These are phyloP conservation scores for Plectranthus barbatus DNA, from an alignment of 257 asterid species.

Conservation along the genomic window DNA sequence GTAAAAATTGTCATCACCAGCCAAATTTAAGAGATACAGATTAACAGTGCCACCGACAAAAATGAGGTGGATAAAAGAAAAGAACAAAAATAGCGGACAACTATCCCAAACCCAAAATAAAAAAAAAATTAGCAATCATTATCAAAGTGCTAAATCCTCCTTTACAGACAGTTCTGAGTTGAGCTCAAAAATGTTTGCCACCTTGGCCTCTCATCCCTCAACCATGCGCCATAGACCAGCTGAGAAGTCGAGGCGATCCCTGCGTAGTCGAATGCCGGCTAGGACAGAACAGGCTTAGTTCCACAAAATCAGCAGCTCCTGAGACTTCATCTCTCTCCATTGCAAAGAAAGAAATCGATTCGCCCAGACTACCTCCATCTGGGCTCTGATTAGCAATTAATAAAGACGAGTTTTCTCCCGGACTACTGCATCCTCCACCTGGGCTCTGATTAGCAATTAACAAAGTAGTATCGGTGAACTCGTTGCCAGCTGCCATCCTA, in stretches of 20 bases:
- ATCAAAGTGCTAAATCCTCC: slow-evolving; percentile 39
- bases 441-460: slow-evolving; percentile 62
- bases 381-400: too few species aligned
- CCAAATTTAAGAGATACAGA: slow-evolving; percentile 29
- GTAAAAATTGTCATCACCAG: slow-evolving; percentile 24
- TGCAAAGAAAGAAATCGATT: slow-evolving; percentile 57
- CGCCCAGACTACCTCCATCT: slow-evolving; percentile 41
- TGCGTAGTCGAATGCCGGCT: slow-evolving; percentile 53
- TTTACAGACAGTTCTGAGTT: slow-evolving; percentile 51
- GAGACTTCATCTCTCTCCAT: slow-evolving; percentile 44
- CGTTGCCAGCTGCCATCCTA: slow-evolving; percentile 37
- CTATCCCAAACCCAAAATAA: slow-evolving; percentile 27
- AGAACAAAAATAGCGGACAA: slow-evolving; percentile 37
- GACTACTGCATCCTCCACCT: slow-evolving; percentile 37
- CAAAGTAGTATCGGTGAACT: slow-evolving; percentile 44
- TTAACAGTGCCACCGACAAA: slow-evolving; percentile 48
- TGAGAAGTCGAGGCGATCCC: slow-evolving; percentile 59
- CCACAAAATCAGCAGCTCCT: slow-evolving; percentile 66
- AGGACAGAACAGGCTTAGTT: slow-evolving; percentile 66
- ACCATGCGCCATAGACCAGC: slow-evolving; percentile 66
- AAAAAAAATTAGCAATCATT: slow-evolving; percentile 43
- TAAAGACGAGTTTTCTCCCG: slow-evolving; percentile 19
- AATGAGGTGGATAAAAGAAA: slow-evolving; percentile 30
- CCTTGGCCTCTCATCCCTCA: slow-evolving; percentile 11
- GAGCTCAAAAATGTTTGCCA: slow-evolving; percentile 54